Base-by-base conservation (phyloP, 1,284 basidiomycete species). In the Termitomyces sp. region DNA sequence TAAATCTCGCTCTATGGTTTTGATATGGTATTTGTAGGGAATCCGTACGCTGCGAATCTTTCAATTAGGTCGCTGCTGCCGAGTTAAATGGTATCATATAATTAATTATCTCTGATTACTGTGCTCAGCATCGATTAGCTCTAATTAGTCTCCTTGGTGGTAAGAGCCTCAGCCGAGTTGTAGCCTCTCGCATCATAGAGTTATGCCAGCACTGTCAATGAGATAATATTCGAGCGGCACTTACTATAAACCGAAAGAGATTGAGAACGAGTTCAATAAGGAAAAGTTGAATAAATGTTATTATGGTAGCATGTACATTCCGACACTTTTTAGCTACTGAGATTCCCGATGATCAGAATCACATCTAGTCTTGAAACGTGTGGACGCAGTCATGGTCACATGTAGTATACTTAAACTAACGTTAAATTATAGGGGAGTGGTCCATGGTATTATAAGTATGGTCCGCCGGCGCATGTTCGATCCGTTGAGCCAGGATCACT, bases 41-140 rank as follows among this genome's bases (percentile, higher is more conserved):
- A 70, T 43, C 69, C 69, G 15, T 70, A 68, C 54, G 64, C 63
- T 33, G 63, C 64, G 24, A 53, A 59, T 5, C 58, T 65, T 17
- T 56, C 58, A 13, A 47, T 48, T 17, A 46, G 45, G 39, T 44
- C 52, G 26, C 51, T 36, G 1, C 52, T 50, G 2, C 51, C 45
- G 39, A 44, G 47, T 44, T 53, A 33, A 46, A 34, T 34, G 26
- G n/a, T 43, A n/a, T 26, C 39, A 13, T 10, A 40, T 15, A 13
- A 24, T 38, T n/a, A 24, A 28, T 6, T n/a, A 33, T 12, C 15
- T n/a, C 34, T 12, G 4, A 33, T 34, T 5, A 15, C 6, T 6
- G 13, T 7, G 34, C n/a, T n/a, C 15, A 24, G 5, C 24, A 15
- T 34, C 33, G 6, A 34, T 34, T 1, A 34, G 15, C 15, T 36